Evolutionary conservation across 805 yeast species (phyloP).

Genomic region (Barnettozyma salicaria): DNA sequence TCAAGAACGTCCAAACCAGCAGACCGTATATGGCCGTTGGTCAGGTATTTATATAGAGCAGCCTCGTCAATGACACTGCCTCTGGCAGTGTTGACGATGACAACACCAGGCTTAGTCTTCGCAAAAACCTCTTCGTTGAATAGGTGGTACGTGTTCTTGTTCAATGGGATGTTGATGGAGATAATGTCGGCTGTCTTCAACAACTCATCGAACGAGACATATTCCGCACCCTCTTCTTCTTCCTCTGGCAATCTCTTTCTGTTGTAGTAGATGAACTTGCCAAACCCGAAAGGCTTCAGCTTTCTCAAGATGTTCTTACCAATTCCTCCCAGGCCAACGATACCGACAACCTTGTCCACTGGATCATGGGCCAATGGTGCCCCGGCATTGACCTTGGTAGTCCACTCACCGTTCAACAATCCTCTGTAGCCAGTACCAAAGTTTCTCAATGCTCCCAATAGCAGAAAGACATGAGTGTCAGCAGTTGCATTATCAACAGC

Average conservation of each 20-base stretch:
- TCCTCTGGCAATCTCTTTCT: conserved; percentile 52
- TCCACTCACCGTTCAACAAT: conserved; percentile 60
- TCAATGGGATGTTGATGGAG: conserved; percentile 73
- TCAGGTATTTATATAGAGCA: conserved; percentile 49
- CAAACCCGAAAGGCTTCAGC: conserved; percentile 71
- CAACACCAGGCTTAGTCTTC: conserved; percentile 75
- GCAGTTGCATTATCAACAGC: conserved; percentile 71
- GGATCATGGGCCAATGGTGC: conserved; percentile 70
- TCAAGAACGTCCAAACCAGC: conserved; percentile 77
- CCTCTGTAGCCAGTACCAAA: conserved; percentile 54
- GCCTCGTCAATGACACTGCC: conserved; percentile 75
- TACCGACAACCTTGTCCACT: conserved; percentile 68
- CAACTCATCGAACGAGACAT: conserved; percentile 66
- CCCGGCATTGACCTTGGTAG: conserved; percentile 42
- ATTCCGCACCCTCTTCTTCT: conserved; percentile 63
- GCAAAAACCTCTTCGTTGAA: conserved; percentile 53
- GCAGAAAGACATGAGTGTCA: conserved; percentile 57
- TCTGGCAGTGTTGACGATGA: conserved; percentile 77
- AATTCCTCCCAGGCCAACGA: conserved; percentile 86
- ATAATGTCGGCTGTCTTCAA: conserved; percentile 59
- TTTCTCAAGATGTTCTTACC: conserved; percentile 76
- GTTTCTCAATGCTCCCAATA: conserved; percentile 60
- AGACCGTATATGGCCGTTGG: conserved; percentile 57
- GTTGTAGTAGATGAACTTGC: conserved; percentile 65
- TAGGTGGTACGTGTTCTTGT: conserved; percentile 61